A percentile compares a stretch with the other conserved stretches of the same genome.
phyloP scores from a whole-genome alignment of 352 stramenopile species.

The Phytophthora podocarpi region DNA sequence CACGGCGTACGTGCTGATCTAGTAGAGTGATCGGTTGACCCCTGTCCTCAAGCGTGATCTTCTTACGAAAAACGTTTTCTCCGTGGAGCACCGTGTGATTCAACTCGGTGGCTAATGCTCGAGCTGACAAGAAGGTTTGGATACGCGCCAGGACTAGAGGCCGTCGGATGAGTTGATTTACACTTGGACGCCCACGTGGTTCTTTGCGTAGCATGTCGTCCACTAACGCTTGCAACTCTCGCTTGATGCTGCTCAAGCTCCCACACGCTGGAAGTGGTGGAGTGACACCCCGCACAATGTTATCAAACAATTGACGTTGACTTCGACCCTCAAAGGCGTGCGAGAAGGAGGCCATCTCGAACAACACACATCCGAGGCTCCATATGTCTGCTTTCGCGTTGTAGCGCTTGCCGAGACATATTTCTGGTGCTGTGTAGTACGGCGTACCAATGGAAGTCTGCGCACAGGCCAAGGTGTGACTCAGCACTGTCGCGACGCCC shows the following conservation, averaged over 20 bases:
- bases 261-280: slow-evolving; percentile 20
- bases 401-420: slow-evolving; percentile 92
- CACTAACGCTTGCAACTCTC: slow-evolving; percentile 43
- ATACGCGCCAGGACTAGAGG: slow-evolving; percentile 69
- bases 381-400: slow-evolving; percentile 95
- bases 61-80: slow-evolving; percentile 67
- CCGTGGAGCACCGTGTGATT: slow-evolving; percentile 78
- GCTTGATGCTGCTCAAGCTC: slow-evolving; percentile 15
- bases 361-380: slow-evolving; percentile 94
- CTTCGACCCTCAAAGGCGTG: slow-evolving; percentile 90
- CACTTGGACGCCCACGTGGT: slow-evolving; percentile 61
- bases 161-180: slow-evolving; percentile 62
- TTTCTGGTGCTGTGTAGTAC: slow-evolving; percentile 95
- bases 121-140: slow-evolving; percentile 64
- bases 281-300: slow-evolving; percentile 50
- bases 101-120: slow-evolving; percentile 57
- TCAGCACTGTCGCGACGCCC: slow-evolving; percentile 76
- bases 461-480: slow-evolving; percentile 72
- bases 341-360: slow-evolving; percentile 89
- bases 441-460: slow-evolving; percentile 79
- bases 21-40: not conserved
- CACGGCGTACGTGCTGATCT: slow-evolving; percentile 13
- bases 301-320: slow-evolving; percentile 79
- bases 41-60: slow-evolving; percentile 5
- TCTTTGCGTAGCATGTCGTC: slow-evolving; percentile 67